Percentiles rank a stretch among this genome's conserved stretches.
Conservation (phyloP, 768 basidiomycete genomes). For the Tricholoma furcatifolium region DNA sequence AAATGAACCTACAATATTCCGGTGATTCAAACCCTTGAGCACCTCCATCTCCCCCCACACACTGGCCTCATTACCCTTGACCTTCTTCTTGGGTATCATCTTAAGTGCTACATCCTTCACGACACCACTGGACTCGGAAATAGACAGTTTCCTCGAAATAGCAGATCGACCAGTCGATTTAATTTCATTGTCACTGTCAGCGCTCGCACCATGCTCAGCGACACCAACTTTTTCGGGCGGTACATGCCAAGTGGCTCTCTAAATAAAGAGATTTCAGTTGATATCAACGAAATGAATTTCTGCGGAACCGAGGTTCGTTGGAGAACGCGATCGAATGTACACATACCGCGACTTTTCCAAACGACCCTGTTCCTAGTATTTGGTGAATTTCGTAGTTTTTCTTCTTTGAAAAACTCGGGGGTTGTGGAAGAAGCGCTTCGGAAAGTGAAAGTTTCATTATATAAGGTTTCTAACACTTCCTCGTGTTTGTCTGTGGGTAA, state of each 20-base stretch:
- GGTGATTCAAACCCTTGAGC: slow-evolving; percentile 83
- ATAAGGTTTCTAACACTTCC: neutral
- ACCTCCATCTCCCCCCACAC: slow-evolving; percentile 97
- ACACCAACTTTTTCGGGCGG: slow-evolving; percentile 57
- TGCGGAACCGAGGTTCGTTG: neutral
- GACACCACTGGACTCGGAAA: slow-evolving; percentile 27
- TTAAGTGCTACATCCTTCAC: slow-evolving; percentile 83
- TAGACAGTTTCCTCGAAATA: slow-evolving; percentile 18
- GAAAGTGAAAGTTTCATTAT: slow-evolving; percentile 45
- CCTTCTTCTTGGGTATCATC: slow-evolving; percentile 93
- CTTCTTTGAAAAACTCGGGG: slow-evolving; percentile 85
- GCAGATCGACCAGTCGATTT: slow-evolving; percentile 18
- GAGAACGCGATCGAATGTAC: neutral
- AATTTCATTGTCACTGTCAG: slow-evolving; percentile 22
- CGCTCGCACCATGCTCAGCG: slow-evolving; percentile 58
- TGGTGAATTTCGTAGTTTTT: slow-evolving; percentile 73
- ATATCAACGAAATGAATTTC: neutral
- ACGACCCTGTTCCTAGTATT: slow-evolving; percentile 78
- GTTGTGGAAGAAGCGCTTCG: slow-evolving; percentile 75
- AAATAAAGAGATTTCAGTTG: neutral
- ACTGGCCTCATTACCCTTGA: slow-evolving; percentile 84
- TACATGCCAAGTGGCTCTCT: slow-evolving; percentile 80
- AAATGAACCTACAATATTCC: slow-evolving; percentile 71
- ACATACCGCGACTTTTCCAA: slow-evolving; percentile 83
- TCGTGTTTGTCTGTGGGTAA: too few species aligned